Conservation (phyloP, 1,284 basidiomycete species). For the Hymenochaete sp. region DNA sequence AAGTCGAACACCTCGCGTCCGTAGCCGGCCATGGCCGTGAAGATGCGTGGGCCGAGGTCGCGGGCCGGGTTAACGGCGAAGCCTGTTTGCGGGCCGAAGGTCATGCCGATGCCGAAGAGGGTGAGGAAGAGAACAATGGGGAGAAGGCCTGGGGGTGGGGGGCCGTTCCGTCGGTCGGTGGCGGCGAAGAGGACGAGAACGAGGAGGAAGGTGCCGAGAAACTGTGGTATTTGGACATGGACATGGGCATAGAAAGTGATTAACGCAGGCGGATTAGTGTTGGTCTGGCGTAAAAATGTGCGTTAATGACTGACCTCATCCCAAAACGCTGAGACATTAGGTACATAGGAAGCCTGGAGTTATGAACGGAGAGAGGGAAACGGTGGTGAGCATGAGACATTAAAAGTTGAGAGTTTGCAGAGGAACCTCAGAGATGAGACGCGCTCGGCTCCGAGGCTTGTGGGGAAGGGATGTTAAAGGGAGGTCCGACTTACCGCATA, state of each 20-base stretch:
- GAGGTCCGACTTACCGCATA: slow-evolving; percentile 51
- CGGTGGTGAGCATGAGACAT: no score
- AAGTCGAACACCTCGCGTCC: slow-evolving; percentile 32
- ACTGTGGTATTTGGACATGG: slow-evolving; percentile 29
- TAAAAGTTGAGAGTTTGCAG: no score
- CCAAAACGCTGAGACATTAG: slow-evolving; percentile 15
- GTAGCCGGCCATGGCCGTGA: slow-evolving; percentile 55
- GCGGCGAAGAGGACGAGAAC: slow-evolving; percentile 37
- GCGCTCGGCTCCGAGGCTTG: no score
- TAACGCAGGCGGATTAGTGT: background rate
- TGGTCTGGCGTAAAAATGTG: background rate
- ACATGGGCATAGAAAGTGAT: background rate
- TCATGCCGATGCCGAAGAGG: slow-evolving; percentile 45
- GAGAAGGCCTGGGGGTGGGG: slow-evolving; percentile 40
- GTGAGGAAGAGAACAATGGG: slow-evolving; percentile 48
- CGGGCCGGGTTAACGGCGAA: slow-evolving; percentile 58
- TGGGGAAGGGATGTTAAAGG: no score
- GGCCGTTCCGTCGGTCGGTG: slow-evolving; percentile 39
- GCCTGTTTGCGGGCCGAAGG: slow-evolving; percentile 53
- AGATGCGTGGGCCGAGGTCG: slow-evolving; percentile 52
- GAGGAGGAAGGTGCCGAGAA: slow-evolving; percentile 51
- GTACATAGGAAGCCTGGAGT: slow-evolving; percentile 2
- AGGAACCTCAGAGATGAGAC: background rate
- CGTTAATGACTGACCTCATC: slow-evolving; percentile 9
- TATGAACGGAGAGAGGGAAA: background rate